These are phyloP conservation scores for Lipomyces chichibuensis DNA, from an alignment of 805 yeast genomes.

Conservation along the genomic window DNA sequence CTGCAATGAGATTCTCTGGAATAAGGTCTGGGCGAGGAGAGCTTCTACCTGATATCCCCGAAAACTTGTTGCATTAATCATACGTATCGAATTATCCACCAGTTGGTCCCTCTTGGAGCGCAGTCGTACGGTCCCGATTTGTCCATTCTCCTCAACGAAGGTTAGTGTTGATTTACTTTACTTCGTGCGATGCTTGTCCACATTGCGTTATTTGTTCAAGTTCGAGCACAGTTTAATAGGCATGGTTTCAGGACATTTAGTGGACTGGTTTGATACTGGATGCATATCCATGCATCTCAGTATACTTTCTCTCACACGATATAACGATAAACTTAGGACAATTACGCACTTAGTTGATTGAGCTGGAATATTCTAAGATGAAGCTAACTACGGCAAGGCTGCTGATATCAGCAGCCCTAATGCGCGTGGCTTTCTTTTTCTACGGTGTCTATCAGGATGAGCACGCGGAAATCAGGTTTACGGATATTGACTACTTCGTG, in stretches of 20 bases:
- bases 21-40: not conserved
- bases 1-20: not conserved
- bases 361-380: constrained; percentile 15
- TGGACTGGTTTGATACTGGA: not conserved
- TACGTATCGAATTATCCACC: not conserved
- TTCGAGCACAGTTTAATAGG: not conserved
- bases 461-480: constrained; percentile 76
- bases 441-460: constrained; percentile 89
- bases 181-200: too few species aligned
- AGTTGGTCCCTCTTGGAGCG: not conserved
- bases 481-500: constrained; percentile 92
- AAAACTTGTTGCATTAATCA: not conserved
- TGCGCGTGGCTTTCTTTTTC: constrained; percentile 65
- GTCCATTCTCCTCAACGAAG: not conserved
- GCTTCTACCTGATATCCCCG: too few species aligned
- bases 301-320: not conserved
- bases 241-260: not conserved
- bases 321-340: not conserved
- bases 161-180: not conserved
- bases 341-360: not conserved
- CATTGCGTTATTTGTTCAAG: not conserved
- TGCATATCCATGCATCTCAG: not conserved
- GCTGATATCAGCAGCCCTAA: constrained; percentile 26
- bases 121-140: not conserved
- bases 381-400: constrained; percentile 27